Conservation (phyloP, 2,329 filamentous ascomycete species). For the Neonectria magnoliae region DNA sequence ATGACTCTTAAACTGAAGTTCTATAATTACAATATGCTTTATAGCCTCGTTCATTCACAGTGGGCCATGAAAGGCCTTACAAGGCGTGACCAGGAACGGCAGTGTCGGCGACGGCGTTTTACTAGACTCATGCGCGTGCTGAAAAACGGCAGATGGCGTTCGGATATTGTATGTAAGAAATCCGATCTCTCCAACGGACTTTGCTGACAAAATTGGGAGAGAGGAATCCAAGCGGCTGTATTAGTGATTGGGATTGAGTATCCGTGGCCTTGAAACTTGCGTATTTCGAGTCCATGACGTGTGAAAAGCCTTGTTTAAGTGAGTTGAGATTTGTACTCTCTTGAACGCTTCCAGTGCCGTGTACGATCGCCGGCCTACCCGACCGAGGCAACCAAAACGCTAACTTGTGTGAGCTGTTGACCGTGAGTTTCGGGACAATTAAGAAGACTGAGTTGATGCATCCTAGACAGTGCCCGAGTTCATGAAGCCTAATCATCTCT, state of each 20-base stretch:
- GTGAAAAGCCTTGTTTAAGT: background rate
- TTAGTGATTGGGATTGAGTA: conserved; percentile 7
- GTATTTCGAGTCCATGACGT: background rate
- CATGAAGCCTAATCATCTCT: background rate
- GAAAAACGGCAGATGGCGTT: background rate
- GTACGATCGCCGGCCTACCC: background rate
- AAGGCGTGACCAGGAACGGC: background rate
- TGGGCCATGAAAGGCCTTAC: background rate
- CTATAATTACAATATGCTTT: background rate
- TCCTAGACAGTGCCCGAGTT: background rate
- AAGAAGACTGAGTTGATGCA: background rate
- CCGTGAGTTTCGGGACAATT: background rate
- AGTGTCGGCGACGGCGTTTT: conserved; percentile 18
- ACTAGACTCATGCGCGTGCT: background rate
- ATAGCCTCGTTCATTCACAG: background rate
- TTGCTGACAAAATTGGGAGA: conserved; percentile 4
- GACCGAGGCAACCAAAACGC: background rate
- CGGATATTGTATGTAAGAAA: background rate
- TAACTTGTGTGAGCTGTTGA: background rate
- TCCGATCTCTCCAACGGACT: background rate
- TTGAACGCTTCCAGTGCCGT: background rate
- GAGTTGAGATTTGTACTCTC: too few relatives aligned
- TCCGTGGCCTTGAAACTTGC: background rate
- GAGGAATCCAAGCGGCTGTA: background rate
- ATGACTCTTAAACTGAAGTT: background rate